Evolutionary conservation across 2,329 filamentous ascomycete genomes (phyloP).

Genomic region (Pseudopithomyces chartarum): DNA sequence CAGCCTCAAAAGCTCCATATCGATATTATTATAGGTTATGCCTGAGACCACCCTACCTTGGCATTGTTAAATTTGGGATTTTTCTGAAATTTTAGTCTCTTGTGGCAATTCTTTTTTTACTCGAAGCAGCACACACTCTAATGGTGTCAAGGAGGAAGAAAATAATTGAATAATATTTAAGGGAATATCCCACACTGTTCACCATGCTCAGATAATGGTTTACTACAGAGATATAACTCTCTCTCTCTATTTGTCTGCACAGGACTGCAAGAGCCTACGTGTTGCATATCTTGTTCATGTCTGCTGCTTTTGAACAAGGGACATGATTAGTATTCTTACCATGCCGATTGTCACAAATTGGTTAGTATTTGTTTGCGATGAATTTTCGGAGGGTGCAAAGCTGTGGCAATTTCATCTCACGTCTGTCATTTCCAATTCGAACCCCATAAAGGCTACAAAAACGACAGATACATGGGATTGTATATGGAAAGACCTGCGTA

Average conservation of each 20-base stretch:
- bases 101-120: conserved; percentile 9
- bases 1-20: conserved; percentile 9
- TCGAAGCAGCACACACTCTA: conserved; percentile 9
- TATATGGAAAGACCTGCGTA: conserved; percentile 10
- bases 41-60: background rate
- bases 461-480: conserved; percentile 12
- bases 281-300: conserved; percentile 13
- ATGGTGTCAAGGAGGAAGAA: conserved; percentile 7
- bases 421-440: conserved; percentile 7
- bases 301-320: conserved; percentile 13
- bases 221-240: conserved; percentile 5
- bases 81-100: conserved; percentile 12
- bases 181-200: conserved; percentile 12
- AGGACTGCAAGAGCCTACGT: conserved; percentile 13
- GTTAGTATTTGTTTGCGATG: conserved; percentile 7
- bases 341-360: background rate
- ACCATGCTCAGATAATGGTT: conserved; percentile 16
- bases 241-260: no score
- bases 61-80: conserved; percentile 5
- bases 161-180: conserved; percentile 7
- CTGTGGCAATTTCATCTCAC: conserved; percentile 11
- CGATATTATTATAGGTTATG: conserved; percentile 12
- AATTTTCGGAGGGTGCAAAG: conserved; percentile 7
- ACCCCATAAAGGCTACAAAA: conserved; percentile 3
- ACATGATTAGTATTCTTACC: no score